Conservation (phyloP, 2,329 filamentous ascomycete genomes). For the Apiospora sp. region DNA sequence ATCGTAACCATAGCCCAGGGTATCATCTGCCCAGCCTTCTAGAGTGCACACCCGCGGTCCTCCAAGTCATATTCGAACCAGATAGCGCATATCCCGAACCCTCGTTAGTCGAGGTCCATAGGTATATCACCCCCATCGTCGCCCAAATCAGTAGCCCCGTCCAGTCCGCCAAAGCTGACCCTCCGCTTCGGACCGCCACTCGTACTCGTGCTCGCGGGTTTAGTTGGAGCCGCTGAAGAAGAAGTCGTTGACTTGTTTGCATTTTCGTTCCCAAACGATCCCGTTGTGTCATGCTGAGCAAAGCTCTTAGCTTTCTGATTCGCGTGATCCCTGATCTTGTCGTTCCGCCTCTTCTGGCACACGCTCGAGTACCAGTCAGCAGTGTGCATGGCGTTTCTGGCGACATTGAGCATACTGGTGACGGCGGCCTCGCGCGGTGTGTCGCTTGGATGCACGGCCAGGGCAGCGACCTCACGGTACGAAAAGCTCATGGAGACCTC, state of each 20-base stretch:
- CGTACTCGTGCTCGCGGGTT: background rate
- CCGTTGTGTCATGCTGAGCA: background rate
- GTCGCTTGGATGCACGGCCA: conserved; percentile 22
- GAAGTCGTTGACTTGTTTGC: background rate
- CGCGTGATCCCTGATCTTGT: background rate
- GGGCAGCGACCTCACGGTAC: background rate
- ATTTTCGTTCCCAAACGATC: background rate
- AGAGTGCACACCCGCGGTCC: background rate
- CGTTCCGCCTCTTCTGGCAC: conserved; percentile 1
- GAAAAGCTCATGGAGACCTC: conserved; percentile 9
- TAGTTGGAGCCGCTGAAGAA: background rate
- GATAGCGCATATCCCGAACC: too few species aligned
- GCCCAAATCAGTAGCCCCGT: background rate
- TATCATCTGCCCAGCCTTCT: background rate
- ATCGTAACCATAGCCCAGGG: background rate
- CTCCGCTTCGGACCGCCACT: background rate
- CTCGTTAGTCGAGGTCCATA: background rate
- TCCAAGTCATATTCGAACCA: background rate
- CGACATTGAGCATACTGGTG: conserved; percentile 19
- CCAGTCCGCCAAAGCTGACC: background rate
- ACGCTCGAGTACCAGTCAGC: conserved; percentile 20
- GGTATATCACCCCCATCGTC: background rate
- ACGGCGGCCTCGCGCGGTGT: conserved; percentile 25
- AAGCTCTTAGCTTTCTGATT: conserved; percentile 13
- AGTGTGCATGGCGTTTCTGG: conserved; percentile 9